phyloP scores from a whole-genome alignment of 2,329 filamentous ascomycete species.

The Cercospora sp. region DNA sequence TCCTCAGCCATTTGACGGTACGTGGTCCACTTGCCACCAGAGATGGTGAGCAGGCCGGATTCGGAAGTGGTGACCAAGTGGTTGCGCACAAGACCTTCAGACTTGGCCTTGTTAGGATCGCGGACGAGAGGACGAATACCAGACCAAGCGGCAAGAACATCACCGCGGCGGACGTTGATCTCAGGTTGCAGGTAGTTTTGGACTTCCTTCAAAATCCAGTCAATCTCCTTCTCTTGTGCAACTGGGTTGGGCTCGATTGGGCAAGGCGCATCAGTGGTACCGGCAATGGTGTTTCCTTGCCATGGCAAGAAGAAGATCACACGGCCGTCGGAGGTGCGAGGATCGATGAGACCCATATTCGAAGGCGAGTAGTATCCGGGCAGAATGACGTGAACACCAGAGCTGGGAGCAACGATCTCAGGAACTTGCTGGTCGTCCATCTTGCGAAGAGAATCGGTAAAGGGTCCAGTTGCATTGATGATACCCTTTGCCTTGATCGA shows the following conservation, averaged over 20 bases:
- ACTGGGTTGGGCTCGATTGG: constrained; percentile 71
- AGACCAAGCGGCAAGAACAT: constrained; percentile 88
- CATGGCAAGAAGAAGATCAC: constrained; percentile 93
- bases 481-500: constrained; percentile 74
- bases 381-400: constrained; percentile 81
- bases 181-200: constrained; percentile 78
- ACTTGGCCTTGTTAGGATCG: constrained; percentile 81
- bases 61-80: constrained; percentile 78
- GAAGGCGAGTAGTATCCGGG: constrained; percentile 83
- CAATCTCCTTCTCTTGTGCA: constrained; percentile 78
- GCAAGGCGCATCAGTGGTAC: constrained; percentile 79
- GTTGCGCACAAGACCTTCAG: constrained; percentile 83
- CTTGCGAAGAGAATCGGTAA: constrained; percentile 81
- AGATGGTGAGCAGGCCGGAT: constrained; percentile 79
- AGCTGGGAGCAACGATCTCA: constrained; percentile 82
- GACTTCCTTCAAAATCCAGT: constrained; percentile 85
- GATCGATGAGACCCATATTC: constrained; percentile 86
- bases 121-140: constrained; percentile 84
- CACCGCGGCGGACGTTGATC: constrained; percentile 78
- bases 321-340: constrained; percentile 80
- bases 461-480: constrained; percentile 86
- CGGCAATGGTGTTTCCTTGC: constrained; percentile 90
- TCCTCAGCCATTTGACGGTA: constrained; percentile 93
- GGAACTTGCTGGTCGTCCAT: constrained; percentile 72
- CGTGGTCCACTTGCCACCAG: constrained; percentile 89